phyloP scores from a whole-genome alignment of 192 early-diverging fungal genomes.

The Linnemannia hyalina region DNA sequence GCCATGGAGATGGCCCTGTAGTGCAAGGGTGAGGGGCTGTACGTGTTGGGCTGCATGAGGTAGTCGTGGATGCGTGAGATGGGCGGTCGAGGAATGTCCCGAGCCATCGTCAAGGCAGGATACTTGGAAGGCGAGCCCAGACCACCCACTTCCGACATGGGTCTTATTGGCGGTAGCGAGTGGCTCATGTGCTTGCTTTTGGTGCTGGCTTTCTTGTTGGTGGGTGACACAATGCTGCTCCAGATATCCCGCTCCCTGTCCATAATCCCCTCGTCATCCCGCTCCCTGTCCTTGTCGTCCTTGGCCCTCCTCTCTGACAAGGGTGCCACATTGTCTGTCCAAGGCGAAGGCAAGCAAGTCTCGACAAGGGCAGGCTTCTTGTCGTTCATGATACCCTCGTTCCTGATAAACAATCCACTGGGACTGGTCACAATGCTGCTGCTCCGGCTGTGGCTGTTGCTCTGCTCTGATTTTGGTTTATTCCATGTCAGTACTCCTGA shows the following conservation, averaged over 20 bases:
- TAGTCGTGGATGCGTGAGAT: slow-evolving; percentile 46
- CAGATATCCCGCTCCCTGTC: slow-evolving; percentile 22
- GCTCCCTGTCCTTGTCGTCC: neutral
- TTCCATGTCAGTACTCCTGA: slow-evolving; percentile 47
- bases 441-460: neutral
- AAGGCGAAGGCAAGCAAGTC: slow-evolving; percentile 27
- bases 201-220: slow-evolving; percentile 2
- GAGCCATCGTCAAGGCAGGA: slow-evolving; percentile 31
- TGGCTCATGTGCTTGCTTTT: neutral
- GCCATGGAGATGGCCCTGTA: slow-evolving; percentile 52
- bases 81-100: slow-evolving; percentile 47
- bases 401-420: slow-evolving; percentile 41
- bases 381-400: slow-evolving; percentile 43
- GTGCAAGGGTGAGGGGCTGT: slow-evolving; percentile 46
- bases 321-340: slow-evolving; percentile 6
- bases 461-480: slow-evolving; percentile 24
- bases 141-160: slow-evolving; percentile 40
- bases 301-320: slow-evolving; percentile 8
- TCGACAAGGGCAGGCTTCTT: slow-evolving; percentile 49
- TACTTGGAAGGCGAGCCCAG: slow-evolving; percentile 24
- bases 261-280: neutral
- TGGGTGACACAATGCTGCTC: slow-evolving; percentile 12
- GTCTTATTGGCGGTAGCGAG: slow-evolving; percentile 13
- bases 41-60: slow-evolving; percentile 41
- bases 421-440: slow-evolving; percentile 44